Conservation (phyloP, 2,329 filamentous ascomycete species). For the Chaetomium strumarium region DNA sequence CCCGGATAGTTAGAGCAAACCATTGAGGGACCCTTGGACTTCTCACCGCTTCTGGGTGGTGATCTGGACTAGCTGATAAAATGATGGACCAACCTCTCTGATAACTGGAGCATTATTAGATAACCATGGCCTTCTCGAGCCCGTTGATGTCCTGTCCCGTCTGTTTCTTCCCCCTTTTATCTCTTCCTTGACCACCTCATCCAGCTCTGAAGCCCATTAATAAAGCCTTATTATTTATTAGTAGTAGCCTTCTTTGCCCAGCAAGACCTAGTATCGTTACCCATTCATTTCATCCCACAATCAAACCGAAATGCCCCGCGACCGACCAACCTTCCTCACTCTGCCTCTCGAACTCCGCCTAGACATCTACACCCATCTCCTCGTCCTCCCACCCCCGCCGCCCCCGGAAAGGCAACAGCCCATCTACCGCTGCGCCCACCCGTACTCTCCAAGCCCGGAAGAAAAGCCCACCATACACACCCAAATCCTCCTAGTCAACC, state of each 20-base stretch:
- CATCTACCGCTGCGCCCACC: constrained; percentile 12
- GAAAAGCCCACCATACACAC: constrained; percentile 27
- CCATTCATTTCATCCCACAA: not conserved
- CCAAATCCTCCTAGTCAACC: constrained; percentile 36
- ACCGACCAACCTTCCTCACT: constrained; percentile 30
- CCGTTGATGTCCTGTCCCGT: no score
- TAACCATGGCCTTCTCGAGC: no score
- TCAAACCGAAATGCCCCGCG: not conserved
- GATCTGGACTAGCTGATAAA: no score
- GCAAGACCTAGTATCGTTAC: no score
- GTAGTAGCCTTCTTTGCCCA: no score
- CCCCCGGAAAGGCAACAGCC: not conserved
- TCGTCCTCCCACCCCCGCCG: constrained; percentile 30
- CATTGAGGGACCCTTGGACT: not conserved
- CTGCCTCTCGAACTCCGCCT: constrained; percentile 43
- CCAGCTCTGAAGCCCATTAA: no score
- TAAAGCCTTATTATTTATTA: no score
- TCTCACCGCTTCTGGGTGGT: constrained; percentile 1
- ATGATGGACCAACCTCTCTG: no score
- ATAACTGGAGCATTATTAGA: no score
- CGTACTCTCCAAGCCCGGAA: not conserved
- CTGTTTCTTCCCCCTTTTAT: no score
- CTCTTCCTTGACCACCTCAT: no score
- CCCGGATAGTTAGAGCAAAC: not conserved
- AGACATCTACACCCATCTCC: constrained; percentile 41